A percentile compares a stretch with the other conserved stretches of the same genome.
Conservation (phyloP, 1,284 basidiomycete species). For the Marasmius oreades region DNA sequence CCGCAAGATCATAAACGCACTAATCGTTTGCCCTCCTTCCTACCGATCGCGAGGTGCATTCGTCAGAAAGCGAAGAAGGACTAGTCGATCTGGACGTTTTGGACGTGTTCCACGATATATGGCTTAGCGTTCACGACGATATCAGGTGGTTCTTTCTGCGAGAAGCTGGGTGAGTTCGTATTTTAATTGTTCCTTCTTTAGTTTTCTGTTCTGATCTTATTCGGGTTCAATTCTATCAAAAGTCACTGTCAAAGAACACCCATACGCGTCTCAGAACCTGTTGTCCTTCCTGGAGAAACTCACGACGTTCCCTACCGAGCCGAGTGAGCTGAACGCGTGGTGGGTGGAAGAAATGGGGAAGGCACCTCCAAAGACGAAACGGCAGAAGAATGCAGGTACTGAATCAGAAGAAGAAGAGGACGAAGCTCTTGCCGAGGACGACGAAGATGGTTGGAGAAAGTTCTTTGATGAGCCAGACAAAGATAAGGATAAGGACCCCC, state of each 20-base stretch:
- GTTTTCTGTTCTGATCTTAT: not conserved
- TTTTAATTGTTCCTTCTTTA: not conserved
- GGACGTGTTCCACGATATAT: conserved; percentile 62
- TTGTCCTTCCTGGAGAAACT: conserved; percentile 77
- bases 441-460: conserved; percentile 72
- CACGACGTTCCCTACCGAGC: conserved; percentile 77
- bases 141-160: conserved; percentile 92
- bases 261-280: conserved; percentile 57
- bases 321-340: conserved; percentile 80
- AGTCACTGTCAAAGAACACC: conserved; percentile 21
- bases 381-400: conserved; percentile 28
- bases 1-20: conserved; percentile 55
- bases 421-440: conserved; percentile 46
- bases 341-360: conserved; percentile 75
- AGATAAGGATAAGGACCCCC: conserved; percentile 30
- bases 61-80: conserved; percentile 21
- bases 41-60: conserved; percentile 25
- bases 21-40: conserved; percentile 63
- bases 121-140: conserved; percentile 84
- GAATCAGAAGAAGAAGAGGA: conserved; percentile 35
- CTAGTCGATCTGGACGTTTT: conserved; percentile 55
- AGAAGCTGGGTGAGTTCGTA: conserved; percentile 69
- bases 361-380: conserved; percentile 53
- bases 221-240: not conserved
- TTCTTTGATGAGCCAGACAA: conserved; percentile 69